Evolutionary conservation across 202 grass and related monocot genomes (phyloP).

Genomic region (Zoysia matrella): DNA sequence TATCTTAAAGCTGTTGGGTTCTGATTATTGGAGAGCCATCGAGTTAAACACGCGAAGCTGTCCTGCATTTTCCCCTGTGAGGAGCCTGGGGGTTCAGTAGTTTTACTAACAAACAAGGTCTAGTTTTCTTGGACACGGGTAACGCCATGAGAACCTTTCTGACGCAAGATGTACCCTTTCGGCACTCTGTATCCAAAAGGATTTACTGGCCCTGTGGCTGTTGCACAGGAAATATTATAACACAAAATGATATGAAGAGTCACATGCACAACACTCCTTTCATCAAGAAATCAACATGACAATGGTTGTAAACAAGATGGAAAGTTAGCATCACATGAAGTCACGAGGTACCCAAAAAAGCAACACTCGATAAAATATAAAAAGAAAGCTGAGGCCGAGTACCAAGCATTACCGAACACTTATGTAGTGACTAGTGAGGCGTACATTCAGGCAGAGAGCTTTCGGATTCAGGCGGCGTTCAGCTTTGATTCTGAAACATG

Average conservation of each 20-base stretch:
- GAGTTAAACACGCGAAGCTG: background rate
- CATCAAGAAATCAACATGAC: background rate
- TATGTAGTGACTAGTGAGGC: background rate
- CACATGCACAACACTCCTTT: background rate
- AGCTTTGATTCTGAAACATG: slow-evolving; percentile 32
- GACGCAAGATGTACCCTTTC: slow-evolving; percentile 25
- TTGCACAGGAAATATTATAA: background rate
- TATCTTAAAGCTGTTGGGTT: background rate
- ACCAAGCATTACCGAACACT: background rate
- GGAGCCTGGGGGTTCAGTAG: background rate
- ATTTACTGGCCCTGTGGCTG: background rate
- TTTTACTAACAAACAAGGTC: slow-evolving; percentile 19
- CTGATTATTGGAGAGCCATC: background rate
- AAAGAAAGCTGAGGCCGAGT: background rate
- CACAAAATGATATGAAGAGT: background rate
- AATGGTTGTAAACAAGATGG: too few species aligned
- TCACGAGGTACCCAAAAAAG: too few species aligned
- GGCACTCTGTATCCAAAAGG: background rate
- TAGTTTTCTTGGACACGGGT: background rate
- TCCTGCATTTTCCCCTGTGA: background rate
- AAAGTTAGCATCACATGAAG: background rate
- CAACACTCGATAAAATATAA: too few species aligned
- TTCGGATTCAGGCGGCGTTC: background rate
- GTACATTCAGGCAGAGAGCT: background rate
- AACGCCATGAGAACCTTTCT: slow-evolving; percentile 35